Evolutionary conservation across 306 rosid species (phyloP).

Genomic region (Notholithocarpus densiflorus): DNA sequence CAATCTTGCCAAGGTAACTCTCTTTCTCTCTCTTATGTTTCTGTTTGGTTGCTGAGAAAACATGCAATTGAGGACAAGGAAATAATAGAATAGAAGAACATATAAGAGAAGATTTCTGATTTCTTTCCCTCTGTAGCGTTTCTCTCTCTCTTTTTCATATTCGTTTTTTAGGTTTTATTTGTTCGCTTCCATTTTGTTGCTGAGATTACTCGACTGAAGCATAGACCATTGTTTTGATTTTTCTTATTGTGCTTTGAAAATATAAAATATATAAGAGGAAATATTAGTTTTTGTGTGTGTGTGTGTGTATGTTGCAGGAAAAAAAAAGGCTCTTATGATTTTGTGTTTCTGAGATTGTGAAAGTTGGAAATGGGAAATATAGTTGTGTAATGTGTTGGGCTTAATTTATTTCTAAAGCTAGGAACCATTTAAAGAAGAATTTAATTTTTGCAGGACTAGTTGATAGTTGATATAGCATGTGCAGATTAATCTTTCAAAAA

Average conservation of each 20-base stretch:
- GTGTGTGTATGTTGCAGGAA: neutral
- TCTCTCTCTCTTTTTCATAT: neutral
- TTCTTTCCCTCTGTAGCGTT: neutral
- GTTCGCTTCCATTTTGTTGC: too few species aligned
- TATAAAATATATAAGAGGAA: too few species aligned
- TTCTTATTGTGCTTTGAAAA: too few species aligned
- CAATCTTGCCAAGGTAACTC: conserved; percentile 62
- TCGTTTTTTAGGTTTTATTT: neutral
- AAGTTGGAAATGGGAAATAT: neutral
- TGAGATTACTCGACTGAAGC: too few species aligned
- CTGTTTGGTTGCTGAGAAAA: neutral
- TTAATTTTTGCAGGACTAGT: neutral
- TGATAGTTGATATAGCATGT: neutral
- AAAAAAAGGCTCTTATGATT: neutral
- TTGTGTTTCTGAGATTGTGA: neutral
- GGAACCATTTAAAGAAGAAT: neutral
- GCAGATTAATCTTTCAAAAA: neutral
- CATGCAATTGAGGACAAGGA: neutral
- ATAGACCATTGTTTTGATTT: too few species aligned
- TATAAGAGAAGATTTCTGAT: neutral
- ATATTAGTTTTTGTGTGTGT: neutral
- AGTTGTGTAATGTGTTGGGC: too few species aligned
- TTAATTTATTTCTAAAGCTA: too few species aligned
- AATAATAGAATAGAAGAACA: neutral
- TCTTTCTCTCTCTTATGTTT: neutral